Base-by-base conservation (phyloP, 2,329 filamentous ascomycete species). In the Claviceps purpurea region DNA sequence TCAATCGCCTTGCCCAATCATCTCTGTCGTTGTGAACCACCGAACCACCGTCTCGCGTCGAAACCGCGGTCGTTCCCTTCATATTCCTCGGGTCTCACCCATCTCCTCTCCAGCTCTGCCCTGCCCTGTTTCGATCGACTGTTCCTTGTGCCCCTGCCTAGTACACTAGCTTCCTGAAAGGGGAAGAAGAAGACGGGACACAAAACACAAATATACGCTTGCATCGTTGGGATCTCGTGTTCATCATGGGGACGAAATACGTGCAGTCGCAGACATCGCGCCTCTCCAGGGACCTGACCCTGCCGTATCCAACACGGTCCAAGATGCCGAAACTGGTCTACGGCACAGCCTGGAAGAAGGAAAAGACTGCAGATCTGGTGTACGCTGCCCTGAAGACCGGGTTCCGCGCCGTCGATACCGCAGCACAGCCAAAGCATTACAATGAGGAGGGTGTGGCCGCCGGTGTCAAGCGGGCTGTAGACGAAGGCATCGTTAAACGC, bases 341-440 rank as follows among this genome's bases (percentile, higher is more conserved):
- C 64, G 87, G 87, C 50, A 91, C 87, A 2, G 87, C 87, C n/a
- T 91, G 87, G 87, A 93, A 93, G 66, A 83, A 84, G 60, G 79
- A 84, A 1, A 68, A 69, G 18, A 89, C 85, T 0, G 74, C 76
- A 20, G 71, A 77, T 51, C 73, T 91, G 2, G 87, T 93, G 22
- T 78, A 83, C 59, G 67, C 75, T 56, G 87, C 88, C 2, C 62
- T 93, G 38, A 72, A 73, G 45, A 70, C 77, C 45, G 87, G 87
- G 5, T 93, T 91, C 59, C 75, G 81, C 37, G 85, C 73, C 47
- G 70, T 93, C 54, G 87, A 93, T 62, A 91, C 87, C 0, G 87
- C 87, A 10, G 85, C 84, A 16, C 85, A 89, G 65, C 86, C 86
- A 2, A 79, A 78, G 55, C 86, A 91, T 68, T 93, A 93, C 65